These are phyloP conservation scores for Aspergillus amoenus DNA, from an alignment of 2,329 filamentous ascomycete species.

Conservation along the genomic window DNA sequence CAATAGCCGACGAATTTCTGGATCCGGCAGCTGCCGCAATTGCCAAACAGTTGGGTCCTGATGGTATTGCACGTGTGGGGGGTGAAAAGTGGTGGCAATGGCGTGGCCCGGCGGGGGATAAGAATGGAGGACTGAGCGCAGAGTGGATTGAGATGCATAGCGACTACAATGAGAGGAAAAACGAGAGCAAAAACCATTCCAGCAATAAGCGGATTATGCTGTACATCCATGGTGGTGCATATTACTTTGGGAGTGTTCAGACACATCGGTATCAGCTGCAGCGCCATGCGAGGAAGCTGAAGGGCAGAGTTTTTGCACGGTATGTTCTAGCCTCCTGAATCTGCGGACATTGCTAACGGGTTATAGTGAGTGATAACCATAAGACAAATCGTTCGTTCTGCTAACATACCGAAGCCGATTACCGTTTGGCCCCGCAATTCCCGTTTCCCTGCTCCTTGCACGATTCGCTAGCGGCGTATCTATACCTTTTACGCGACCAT, in stretches of 20 bases:
- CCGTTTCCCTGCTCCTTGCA: conserved; percentile 92
- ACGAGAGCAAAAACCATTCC: conserved; percentile 44
- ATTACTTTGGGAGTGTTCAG: conserved; percentile 93
- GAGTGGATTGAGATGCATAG: conserved; percentile 97
- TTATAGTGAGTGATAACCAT: conserved; percentile 20
- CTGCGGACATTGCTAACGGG: conserved; percentile 17
- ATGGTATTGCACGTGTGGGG: conserved; percentile 73
- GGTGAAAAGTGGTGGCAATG: conserved; percentile 89
- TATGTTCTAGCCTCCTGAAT: conserved; percentile 23
- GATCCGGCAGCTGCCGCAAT: conserved; percentile 66
- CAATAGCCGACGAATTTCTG: conserved; percentile 65
- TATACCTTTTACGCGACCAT: conserved; percentile 75
- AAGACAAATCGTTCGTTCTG: neutral
- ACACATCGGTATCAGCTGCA: conserved; percentile 99
- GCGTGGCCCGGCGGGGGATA: conserved; percentile 62
- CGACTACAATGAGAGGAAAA: conserved; percentile 72
- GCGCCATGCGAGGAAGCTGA: conserved; percentile 88
- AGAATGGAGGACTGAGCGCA: conserved; percentile 57
- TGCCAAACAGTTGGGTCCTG: conserved; percentile 70
- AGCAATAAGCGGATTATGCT: conserved; percentile 76
- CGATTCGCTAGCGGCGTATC: conserved; percentile 84
- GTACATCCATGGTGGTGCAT: conserved; percentile 91
- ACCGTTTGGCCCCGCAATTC: conserved; percentile 87
- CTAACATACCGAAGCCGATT: conserved; percentile 53
- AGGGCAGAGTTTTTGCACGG: conserved; percentile 81